phyloP scores from a whole-genome alignment of 2,329 filamentous ascomycete genomes.

The Myriosclerotinia scirpicola region DNA sequence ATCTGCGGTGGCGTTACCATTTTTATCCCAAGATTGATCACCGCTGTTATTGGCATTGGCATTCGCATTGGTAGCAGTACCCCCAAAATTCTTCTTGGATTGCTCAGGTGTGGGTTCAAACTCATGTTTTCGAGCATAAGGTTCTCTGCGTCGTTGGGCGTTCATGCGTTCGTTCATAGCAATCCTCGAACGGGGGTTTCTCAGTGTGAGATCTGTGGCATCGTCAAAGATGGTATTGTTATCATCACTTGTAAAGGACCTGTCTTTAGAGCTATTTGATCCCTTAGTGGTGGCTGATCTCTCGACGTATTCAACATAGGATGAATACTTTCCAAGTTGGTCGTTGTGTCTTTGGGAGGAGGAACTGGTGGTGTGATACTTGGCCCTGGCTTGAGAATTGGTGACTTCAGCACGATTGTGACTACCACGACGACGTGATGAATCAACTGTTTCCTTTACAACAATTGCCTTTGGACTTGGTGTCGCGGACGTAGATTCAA shows the following conservation, averaged over 20 bases:
- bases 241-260: neutral
- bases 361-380: neutral
- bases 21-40: neutral
- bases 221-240: neutral
- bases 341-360: neutral
- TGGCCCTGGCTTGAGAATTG: neutral
- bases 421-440: neutral
- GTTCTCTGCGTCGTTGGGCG: neutral
- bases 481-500: neutral
- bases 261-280: neutral
- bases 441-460: neutral
- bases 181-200: constrained; percentile 7
- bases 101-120: constrained; percentile 4
- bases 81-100: constrained; percentile 4
- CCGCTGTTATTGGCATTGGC: neutral
- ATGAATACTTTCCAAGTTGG: neutral
- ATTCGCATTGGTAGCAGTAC: neutral
- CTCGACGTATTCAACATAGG: neutral
- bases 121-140: neutral
- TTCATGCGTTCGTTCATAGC: neutral
- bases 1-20: neutral
- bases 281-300: neutral
- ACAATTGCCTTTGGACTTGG: constrained; percentile 4
- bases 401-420: neutral
- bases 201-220: constrained; percentile 14